These are phyloP conservation scores for Pseudogymnoascus sp. DNA, from an alignment of 2,329 filamentous ascomycete species.

Conservation along the genomic window DNA sequence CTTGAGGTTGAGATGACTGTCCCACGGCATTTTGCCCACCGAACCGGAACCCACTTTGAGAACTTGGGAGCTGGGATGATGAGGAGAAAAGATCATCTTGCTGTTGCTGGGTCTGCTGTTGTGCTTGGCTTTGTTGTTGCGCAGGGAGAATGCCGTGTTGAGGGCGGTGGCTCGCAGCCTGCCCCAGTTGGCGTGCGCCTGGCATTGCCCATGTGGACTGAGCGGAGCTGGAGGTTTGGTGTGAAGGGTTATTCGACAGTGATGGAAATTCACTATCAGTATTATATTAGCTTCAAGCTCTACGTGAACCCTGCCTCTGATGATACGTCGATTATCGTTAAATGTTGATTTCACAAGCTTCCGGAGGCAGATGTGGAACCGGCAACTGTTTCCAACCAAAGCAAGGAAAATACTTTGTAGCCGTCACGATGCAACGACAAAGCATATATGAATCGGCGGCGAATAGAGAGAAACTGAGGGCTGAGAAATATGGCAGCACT, in stretches of 20 bases:
- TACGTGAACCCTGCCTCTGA: neutral
- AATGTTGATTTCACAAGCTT: neutral
- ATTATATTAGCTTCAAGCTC: neutral
- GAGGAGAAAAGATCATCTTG: slow-evolving; percentile 29
- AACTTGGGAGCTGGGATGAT: slow-evolving; percentile 25
- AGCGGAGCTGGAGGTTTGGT: slow-evolving; percentile 21
- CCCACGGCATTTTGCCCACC: slow-evolving; percentile 27
- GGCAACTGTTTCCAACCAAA: neutral
- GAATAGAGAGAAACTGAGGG: neutral
- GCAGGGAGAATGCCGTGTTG: slow-evolving; percentile 20
- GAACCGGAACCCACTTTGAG: slow-evolving; percentile 26
- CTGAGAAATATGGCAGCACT: slow-evolving; percentile 31
- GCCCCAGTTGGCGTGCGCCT: slow-evolving; percentile 23
- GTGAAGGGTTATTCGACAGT: slow-evolving; percentile 49
- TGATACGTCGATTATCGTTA: neutral
- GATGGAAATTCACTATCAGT: slow-evolving; percentile 53
- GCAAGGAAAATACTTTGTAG: neutral
- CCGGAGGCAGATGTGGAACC: neutral
- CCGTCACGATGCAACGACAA: neutral
- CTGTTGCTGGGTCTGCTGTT: slow-evolving; percentile 27
- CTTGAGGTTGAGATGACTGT: slow-evolving; percentile 34
- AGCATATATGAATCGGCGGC: slow-evolving; percentile 5
- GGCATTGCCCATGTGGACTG: slow-evolving; percentile 27
- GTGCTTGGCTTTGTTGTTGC: slow-evolving; percentile 23
- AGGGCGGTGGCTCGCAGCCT: slow-evolving; percentile 22